Percentiles rank a stretch among this genome's conserved stretches.
Conservation (phyloP, 345 rosid species). For the Linum lewisii region DNA sequence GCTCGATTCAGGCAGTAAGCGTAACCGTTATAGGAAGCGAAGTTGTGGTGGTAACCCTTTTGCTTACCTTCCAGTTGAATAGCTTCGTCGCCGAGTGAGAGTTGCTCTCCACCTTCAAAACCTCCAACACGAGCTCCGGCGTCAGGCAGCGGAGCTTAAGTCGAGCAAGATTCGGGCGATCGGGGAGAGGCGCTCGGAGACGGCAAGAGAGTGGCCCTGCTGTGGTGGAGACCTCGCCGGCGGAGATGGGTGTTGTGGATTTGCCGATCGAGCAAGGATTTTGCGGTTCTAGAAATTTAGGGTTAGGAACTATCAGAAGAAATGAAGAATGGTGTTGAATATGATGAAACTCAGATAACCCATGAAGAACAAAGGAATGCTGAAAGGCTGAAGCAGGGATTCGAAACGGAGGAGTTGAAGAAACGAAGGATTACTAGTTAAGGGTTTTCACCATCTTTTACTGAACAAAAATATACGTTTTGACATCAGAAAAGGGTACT, state of each 20-base stretch:
- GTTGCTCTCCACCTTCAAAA: constrained; percentile 46
- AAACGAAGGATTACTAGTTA: too few relatives aligned
- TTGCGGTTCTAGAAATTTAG: too few relatives aligned
- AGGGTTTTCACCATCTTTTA: too few relatives aligned
- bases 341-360: too few relatives aligned
- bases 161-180: constrained; percentile 72
- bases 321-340: too few relatives aligned
- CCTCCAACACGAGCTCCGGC: constrained; percentile 67
- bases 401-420: too few relatives aligned
- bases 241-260: constrained; percentile 33
- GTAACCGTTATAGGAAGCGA: constrained; percentile 75
- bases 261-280: too few relatives aligned
- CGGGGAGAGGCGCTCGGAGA: constrained; percentile 54
- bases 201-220: constrained; percentile 21
- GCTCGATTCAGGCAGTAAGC: constrained; percentile 73
- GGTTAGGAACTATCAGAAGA: too few relatives aligned
- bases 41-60: constrained; percentile 65
- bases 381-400: too few relatives aligned
- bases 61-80: constrained; percentile 93
- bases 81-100: constrained; percentile 63
- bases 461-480: too few relatives aligned
- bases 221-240: not conserved
- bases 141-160: constrained; percentile 94
- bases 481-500: too few relatives aligned
- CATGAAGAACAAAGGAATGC: too few relatives aligned